Evolutionary conservation across 345 rosid genomes (phyloP), one percentile per base, ranked within the genome.

Genomic region (Camelina sativa): DNA sequence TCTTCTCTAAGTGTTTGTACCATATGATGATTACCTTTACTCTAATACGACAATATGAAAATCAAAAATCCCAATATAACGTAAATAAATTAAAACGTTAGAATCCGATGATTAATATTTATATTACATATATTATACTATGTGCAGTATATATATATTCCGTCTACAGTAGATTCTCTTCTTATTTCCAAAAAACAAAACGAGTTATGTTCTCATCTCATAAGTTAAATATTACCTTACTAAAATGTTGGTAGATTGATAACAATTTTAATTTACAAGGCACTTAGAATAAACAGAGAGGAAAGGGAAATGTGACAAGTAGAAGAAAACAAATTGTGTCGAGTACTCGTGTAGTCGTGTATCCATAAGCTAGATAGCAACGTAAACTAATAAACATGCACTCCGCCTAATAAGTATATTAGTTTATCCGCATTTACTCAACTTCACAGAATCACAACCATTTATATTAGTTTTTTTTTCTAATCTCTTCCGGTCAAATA

Each of bases 21-120:
- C 60, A 63, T 69, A 63, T 69, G 70, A 69, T 69, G 59, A 76
- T 69, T 62, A 69, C 79, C 64, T 76, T 69, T 62, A 69, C 69
- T 76, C 57, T 58, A 53, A 37, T 56, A 63, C 75, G 60, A 69
- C 71, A 70, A 47, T 34, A 69, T 67, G 20, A 51, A 50, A 38
- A 58, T 19, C 44, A 50, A 65, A 56, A 56, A 65, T 17, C 34
- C 20, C 11, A 47, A 22, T 56, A 57, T 37, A 34, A 12, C 44
- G 40, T 57, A 57, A 5, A 57, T 57, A 57, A 57, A 4, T 12
- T 23, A 20, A 71, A 6, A 60, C 38, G 38, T 23, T 1, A 59
- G 22, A 11, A 20, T 20, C 11, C 38, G 30, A 22, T 20, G 7
- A 25, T 25, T 2, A 23, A 23, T 23, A 23, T 23, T 62, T 51